Percentiles rank a stretch among this genome's conserved stretches.
These are phyloP conservation scores for Chaetomium olivaceum DNA, from an alignment of 2,329 filamentous ascomycete genomes.

Conservation along the genomic window DNA sequence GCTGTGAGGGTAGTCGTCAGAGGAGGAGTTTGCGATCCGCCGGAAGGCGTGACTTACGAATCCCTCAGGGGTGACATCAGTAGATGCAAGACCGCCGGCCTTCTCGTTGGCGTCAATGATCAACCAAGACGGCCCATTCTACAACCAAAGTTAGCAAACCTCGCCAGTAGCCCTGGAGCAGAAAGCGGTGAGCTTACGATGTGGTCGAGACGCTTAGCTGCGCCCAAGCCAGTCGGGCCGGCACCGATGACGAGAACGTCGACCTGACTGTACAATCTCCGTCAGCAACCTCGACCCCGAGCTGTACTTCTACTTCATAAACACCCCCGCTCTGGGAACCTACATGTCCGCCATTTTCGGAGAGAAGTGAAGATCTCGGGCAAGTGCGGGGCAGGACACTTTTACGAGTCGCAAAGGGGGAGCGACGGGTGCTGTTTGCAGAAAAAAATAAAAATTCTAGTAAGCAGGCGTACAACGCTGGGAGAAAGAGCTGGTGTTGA, in stretches of 20 bases:
- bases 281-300: conserved; percentile 20
- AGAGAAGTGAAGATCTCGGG: conserved; percentile 13
- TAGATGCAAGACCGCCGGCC: conserved; percentile 93
- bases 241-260: conserved; percentile 98
- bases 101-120: conserved; percentile 91
- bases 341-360: conserved; percentile 36
- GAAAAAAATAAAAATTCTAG: background rate
- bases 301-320: background rate
- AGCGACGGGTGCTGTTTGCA: conserved; percentile 3
- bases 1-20: conserved; percentile 51
- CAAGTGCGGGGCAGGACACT: conserved; percentile 5
- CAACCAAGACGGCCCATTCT: conserved; percentile 94
- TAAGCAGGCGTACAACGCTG: background rate
- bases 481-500: background rate
- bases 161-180: conserved; percentile 11
- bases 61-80: conserved; percentile 91
- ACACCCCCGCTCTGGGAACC: conserved; percentile 9
- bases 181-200: conserved; percentile 63
- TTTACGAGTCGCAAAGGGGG: conserved; percentile 6
- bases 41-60: conserved; percentile 67
- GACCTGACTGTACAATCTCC: conserved; percentile 66
- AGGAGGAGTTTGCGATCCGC: conserved; percentile 10
- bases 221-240: conserved; percentile 94
- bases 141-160: conserved; percentile 33
- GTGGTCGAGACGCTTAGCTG: conserved; percentile 96